phyloP scores from a whole-genome alignment of 768 basidiomycete genomes.

The Solioccasus polychromus region DNA sequence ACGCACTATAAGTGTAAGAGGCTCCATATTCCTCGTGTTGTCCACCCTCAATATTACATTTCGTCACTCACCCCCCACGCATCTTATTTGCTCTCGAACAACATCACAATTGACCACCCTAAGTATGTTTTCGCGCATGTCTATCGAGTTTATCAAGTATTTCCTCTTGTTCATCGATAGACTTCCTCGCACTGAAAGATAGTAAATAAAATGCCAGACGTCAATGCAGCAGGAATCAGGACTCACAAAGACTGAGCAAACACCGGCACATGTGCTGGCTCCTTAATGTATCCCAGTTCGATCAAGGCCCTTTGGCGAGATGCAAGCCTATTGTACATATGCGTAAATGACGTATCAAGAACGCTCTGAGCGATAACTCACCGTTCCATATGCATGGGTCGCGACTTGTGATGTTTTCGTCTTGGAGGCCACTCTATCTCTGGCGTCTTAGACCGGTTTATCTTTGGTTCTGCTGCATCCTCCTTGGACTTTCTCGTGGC shows the following conservation, averaged over 20 bases:
- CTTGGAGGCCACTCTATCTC: slow-evolving; percentile 63
- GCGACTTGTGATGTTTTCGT: slow-evolving; percentile 52
- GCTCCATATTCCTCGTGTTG: too few relatives aligned
- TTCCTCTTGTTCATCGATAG: slow-evolving; percentile 40
- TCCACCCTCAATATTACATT: too few relatives aligned
- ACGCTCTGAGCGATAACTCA: slow-evolving; percentile 27
- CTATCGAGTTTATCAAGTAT: slow-evolving; percentile 43
- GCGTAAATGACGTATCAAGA: neutral
- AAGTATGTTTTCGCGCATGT: slow-evolving; percentile 17
- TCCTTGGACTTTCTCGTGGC: slow-evolving; percentile 23
- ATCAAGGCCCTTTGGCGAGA: slow-evolving; percentile 60
- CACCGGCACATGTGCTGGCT: slow-evolving; percentile 45
- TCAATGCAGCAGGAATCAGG: neutral
- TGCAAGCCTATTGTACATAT: slow-evolving; percentile 40
- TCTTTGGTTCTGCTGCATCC: slow-evolving; percentile 1
- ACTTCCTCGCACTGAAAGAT: slow-evolving; percentile 36
- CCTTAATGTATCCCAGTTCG: slow-evolving; percentile 56
- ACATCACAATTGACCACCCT: neutral
- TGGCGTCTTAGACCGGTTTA: slow-evolving; percentile 27
- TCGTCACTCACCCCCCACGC: too few relatives aligned
- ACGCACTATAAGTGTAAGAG: too few relatives aligned
- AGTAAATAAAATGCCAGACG: slow-evolving; percentile 1
- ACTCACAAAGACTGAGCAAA: slow-evolving; percentile 72
- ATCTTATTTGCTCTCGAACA: too few relatives aligned
- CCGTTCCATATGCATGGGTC: slow-evolving; percentile 50